Base-by-base conservation (phyloP, 805 yeast species). In the Cyberlindnera maclurae region DNA sequence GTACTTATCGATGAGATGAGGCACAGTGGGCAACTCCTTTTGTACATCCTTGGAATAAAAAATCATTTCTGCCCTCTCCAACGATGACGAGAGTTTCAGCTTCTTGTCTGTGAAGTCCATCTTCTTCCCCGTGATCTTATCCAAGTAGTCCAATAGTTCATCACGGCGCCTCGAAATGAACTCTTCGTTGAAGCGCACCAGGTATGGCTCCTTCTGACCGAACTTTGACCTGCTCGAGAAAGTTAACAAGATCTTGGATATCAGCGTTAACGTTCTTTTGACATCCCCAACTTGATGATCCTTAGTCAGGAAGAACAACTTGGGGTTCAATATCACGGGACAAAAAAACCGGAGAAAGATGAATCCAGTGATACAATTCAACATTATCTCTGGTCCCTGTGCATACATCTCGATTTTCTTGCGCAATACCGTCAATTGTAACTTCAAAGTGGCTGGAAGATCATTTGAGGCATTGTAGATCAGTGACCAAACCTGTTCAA, bases 261-360 rank as follows among this genome's bases (percentile, higher is more conserved):
- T 67, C 16, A 89, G 60, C 0, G 95, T 87, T 33, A 90, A 60
- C 0, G 95, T 82, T 42, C 95, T 68, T 46, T 87, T 89, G 2
- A 79, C 68, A 10, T 68, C 68, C 2, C 88, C 86, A 8, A 78
- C 70, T 42, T 87, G 86, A 49, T 84, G 90, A 28, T 73, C 68
- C 37, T 74, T 70, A 0, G 86, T 75, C 36, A 93, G 64, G 43
- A 79, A 78, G 57, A 87, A 88, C 35, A 89, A 59, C 51, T 86
- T 87, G 0, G 98, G 98, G 52, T 87, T 89, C 54, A 93, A 62
- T 22, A 90, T 73, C 0, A 96, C 95, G 0, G 98, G 97, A 51
- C 96, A 88, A 46, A 88, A 73, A 58, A 81, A 85, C 43, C 96
- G 66, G 43, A 90, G 62, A 56, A 90, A 93, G 11, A 90, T 63